Conservation (phyloP, 495 filamentous ascomycete species). For the Aspergillus funiculosus region DNA sequence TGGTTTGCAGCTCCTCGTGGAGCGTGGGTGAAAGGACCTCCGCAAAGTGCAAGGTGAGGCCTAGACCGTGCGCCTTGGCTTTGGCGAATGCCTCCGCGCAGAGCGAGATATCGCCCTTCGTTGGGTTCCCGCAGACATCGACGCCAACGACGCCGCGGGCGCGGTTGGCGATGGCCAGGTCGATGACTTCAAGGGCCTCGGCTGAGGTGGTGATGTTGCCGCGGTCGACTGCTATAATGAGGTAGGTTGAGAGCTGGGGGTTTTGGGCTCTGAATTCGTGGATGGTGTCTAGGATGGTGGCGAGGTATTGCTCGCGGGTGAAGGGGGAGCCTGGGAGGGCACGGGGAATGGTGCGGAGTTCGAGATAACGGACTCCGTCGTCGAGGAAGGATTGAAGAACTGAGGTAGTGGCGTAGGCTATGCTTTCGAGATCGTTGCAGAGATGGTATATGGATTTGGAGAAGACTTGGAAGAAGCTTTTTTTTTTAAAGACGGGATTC, state of each 20-base stretch:
- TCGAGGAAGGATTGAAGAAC: constrained; percentile 64
- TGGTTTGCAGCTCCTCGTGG: constrained; percentile 51
- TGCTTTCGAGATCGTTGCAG: constrained; percentile 50
- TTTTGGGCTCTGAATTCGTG: constrained; percentile 32
- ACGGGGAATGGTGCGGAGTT: constrained; percentile 76
- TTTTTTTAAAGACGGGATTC: too few species aligned
- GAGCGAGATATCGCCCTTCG: constrained; percentile 50
- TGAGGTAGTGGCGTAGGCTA: constrained; percentile 57
- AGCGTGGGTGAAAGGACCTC: constrained; percentile 52
- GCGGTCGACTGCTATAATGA: constrained; percentile 76
- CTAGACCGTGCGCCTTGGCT: constrained; percentile 50
- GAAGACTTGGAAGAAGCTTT: constrained; percentile 73
- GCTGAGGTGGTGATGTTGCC: constrained; percentile 44
- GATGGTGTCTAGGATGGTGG: constrained; percentile 57
- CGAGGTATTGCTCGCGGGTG: constrained; percentile 58
- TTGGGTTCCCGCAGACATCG: constrained; percentile 76
- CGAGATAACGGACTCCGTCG: constrained; percentile 74
- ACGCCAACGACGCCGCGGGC: constrained; percentile 62
- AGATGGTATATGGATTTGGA: constrained; percentile 71
- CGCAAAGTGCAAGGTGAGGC: constrained; percentile 73
- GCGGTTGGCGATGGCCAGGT: constrained; percentile 54
- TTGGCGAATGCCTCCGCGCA: constrained; percentile 52
- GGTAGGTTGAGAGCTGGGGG: constrained; percentile 45
- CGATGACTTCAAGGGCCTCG: constrained; percentile 54
- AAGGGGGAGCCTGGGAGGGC: constrained; percentile 47